phyloP scores from a whole-genome alignment of 306 rosid genomes.

The Inga leiocalycina region DNA sequence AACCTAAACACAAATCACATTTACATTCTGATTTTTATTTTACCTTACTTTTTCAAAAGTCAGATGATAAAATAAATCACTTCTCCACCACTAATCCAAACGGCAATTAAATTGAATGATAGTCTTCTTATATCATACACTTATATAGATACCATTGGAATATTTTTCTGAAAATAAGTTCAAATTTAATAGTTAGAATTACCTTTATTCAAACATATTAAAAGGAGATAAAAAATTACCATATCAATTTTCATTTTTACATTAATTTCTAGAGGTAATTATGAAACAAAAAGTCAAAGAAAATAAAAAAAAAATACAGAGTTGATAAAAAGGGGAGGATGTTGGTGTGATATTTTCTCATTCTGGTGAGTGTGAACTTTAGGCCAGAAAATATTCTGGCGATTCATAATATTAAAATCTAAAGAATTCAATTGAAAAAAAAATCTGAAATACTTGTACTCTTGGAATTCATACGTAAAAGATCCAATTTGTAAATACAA shows the following conservation, averaged over 20 bases:
- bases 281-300: background rate
- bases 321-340: background rate
- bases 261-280: background rate
- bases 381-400: background rate
- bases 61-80: no score
- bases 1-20: no score
- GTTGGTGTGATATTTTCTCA: background rate
- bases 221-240: background rate
- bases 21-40: no score
- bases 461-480: background rate
- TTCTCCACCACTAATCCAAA: no score
- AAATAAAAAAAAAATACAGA: background rate
- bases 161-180: background rate
- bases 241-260: background rate
- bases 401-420: background rate
- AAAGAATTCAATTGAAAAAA: background rate
- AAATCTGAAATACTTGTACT: background rate
- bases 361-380: background rate
- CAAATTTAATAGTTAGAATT: background rate
- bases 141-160: background rate
- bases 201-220: background rate
- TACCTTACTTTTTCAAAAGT: no score
- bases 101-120: background rate
- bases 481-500: background rate
- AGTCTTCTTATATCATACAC: background rate